Percentiles rank a stretch among this genome's conserved stretches.
Evolutionary conservation across 2,329 filamentous ascomycete genomes (phyloP).

Genomic region (Zarea fungicola): DNA sequence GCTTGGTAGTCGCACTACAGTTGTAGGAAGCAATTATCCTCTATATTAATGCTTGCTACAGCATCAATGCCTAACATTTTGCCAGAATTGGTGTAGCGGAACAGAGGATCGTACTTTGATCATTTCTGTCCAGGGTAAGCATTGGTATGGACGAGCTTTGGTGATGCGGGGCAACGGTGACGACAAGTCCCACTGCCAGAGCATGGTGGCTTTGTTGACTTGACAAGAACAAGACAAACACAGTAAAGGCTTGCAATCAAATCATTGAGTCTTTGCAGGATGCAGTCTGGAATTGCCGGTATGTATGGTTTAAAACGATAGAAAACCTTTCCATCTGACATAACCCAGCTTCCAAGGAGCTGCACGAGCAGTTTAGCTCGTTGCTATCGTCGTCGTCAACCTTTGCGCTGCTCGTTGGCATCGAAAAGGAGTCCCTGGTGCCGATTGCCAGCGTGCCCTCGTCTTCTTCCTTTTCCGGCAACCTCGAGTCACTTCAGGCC

Average conservation of each 20-base stretch:
- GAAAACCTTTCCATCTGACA: slow-evolving; percentile 2
- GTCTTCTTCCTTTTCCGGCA: slow-evolving; percentile 54
- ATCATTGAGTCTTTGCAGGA: slow-evolving; percentile 27
- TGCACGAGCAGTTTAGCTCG: slow-evolving; percentile 65
- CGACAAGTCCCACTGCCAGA: slow-evolving; percentile 2
- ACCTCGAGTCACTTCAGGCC: slow-evolving; percentile 57
- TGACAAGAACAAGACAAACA: not conserved
- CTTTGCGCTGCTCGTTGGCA: slow-evolving; percentile 68
- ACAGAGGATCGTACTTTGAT: not conserved
- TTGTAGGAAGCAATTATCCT: no score
- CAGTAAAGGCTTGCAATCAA: not conserved
- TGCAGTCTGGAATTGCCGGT: slow-evolving; percentile 80
- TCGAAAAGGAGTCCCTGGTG: slow-evolving; percentile 62
- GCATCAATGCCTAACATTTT: no score
- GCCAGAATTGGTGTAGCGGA: no score
- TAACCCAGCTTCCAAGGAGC: slow-evolving; percentile 65
- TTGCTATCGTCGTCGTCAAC: slow-evolving; percentile 57
- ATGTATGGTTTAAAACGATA: slow-evolving; percentile 17
- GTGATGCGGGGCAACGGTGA: slow-evolving; percentile 9
- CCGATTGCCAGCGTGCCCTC: slow-evolving; percentile 53
- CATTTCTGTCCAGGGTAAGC: not conserved
- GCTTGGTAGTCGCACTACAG: no score
- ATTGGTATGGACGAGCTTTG: not conserved
- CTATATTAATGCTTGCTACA: no score
- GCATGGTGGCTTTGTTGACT: not conserved